These are phyloP conservation scores for Fonsecaea pugnacius DNA, from an alignment of 2,329 filamentous ascomycete species.

Conservation along the genomic window DNA sequence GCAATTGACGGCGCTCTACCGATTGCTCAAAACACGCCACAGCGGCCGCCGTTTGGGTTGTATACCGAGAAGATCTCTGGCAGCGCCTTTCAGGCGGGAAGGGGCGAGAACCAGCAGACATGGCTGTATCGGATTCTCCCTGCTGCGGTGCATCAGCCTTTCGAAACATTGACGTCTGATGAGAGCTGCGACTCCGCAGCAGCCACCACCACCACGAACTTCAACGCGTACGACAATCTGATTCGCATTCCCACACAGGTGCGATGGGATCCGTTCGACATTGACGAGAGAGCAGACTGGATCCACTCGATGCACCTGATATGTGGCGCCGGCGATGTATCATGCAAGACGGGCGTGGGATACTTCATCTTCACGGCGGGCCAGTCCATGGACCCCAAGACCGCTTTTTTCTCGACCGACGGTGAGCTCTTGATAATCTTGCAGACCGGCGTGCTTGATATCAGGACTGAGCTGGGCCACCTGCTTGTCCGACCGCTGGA, in stretches of 20 bases:
- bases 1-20: conserved; percentile 77
- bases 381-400: conserved; percentile 69
- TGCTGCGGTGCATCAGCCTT: conserved; percentile 61
- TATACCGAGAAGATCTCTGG: conserved; percentile 80
- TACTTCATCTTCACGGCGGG: conserved; percentile 81
- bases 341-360: conserved; percentile 75
- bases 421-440: conserved; percentile 77
- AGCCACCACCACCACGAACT: not conserved
- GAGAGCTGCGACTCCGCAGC: no score
- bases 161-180: conserved; percentile 34
- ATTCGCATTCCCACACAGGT: conserved; percentile 73
- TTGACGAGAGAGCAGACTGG: conserved; percentile 69
- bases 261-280: conserved; percentile 76
- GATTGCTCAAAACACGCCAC: conserved; percentile 76
- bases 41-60: conserved; percentile 75
- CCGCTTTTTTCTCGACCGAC: conserved; percentile 82
- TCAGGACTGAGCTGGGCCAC: conserved; percentile 64
- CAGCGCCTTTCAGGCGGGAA: conserved; percentile 70
- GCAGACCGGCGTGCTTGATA: conserved; percentile 71
- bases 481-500: conserved; percentile 75
- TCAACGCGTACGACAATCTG: conserved; percentile 5
- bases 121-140: conserved; percentile 74
- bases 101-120: conserved; percentile 70
- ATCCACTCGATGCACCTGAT: conserved; percentile 71
- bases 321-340: conserved; percentile 77